phyloP scores from a whole-genome alignment of 1,139 yeast genomes.

The Sugiyamaella paludigena region DNA sequence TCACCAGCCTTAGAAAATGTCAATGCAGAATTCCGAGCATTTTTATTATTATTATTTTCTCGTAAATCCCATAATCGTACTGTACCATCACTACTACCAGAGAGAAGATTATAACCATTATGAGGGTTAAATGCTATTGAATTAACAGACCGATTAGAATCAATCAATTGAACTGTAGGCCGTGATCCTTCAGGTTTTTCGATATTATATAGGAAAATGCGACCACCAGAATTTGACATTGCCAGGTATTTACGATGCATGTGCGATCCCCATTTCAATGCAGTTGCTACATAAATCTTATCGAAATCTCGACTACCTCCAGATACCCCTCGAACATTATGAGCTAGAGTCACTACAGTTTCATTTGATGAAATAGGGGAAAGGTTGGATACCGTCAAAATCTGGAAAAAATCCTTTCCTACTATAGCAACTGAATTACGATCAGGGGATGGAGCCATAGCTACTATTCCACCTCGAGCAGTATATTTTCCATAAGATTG shows the following conservation, averaged over 20 bases:
- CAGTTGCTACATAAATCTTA: slow-evolving; percentile 36
- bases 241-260: slow-evolving; percentile 30
- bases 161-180: slow-evolving; percentile 45
- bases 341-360: neutral
- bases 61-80: slow-evolving; percentile 88
- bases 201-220: slow-evolving; percentile 47
- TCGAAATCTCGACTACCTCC: slow-evolving; percentile 27
- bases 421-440: slow-evolving; percentile 33
- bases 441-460: slow-evolving; percentile 34
- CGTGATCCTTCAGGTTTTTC: slow-evolving; percentile 42
- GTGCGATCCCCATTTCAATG: slow-evolving; percentile 40
- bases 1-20: slow-evolving; percentile 50
- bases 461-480: slow-evolving; percentile 32
- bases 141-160: slow-evolving; percentile 79
- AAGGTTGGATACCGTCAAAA: slow-evolving; percentile 19
- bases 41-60: slow-evolving; percentile 35
- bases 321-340: slow-evolving; percentile 18
- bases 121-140: slow-evolving; percentile 67
- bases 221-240: slow-evolving; percentile 33
- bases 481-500: slow-evolving; percentile 15
- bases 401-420: slow-evolving; percentile 31
- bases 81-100: slow-evolving; percentile 92
- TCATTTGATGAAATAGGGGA: neutral
- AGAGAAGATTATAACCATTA: slow-evolving; percentile 57
- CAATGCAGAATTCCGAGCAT: slow-evolving; percentile 42